A percentile compares a stretch with the other conserved stretches of the same genome.
phyloP scores from a whole-genome alignment of 768 basidiomycete species.

The Tylopilus rubrobrunneus region DNA sequence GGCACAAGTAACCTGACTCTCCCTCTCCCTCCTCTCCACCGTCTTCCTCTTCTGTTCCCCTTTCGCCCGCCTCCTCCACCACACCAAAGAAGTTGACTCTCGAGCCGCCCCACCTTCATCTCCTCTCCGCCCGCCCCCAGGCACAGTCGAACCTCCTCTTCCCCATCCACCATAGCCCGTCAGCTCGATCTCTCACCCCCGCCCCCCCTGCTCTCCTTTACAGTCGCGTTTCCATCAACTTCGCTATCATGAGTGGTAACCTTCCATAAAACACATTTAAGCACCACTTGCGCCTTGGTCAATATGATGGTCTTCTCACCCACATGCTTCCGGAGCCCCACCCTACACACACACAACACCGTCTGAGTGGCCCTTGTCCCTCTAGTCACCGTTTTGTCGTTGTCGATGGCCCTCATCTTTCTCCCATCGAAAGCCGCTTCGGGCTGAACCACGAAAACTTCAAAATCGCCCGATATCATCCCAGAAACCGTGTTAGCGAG shows the following conservation, averaged over 20 bases:
- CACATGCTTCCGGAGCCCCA: not conserved
- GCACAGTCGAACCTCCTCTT: slow-evolving; percentile 18
- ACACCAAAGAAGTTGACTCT: slow-evolving; percentile 34
- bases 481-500: not conserved
- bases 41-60: slow-evolving; percentile 4
- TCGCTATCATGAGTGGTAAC: slow-evolving; percentile 6
- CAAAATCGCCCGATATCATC: not conserved
- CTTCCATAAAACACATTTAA: not conserved
- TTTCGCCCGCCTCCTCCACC: not conserved
- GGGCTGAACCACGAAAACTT: not conserved
- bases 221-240: slow-evolving; percentile 30
- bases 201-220: slow-evolving; percentile 23
- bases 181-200: slow-evolving; percentile 24
- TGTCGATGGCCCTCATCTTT: not conserved
- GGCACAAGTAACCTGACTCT: slow-evolving; percentile 5
- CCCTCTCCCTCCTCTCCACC: not conserved
- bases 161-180: slow-evolving; percentile 17
- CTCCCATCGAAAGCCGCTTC: not conserved
- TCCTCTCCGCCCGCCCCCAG: slow-evolving; percentile 29
- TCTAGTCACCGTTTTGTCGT: not conserved
- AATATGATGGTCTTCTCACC: not conserved
- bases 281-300: not conserved
- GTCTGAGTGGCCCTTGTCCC: not conserved
- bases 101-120: slow-evolving; percentile 29
- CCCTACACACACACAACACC: not conserved